These are phyloP conservation scores for Venturia aucupariae DNA, from an alignment of 2,329 filamentous ascomycete species.

Conservation along the genomic window DNA sequence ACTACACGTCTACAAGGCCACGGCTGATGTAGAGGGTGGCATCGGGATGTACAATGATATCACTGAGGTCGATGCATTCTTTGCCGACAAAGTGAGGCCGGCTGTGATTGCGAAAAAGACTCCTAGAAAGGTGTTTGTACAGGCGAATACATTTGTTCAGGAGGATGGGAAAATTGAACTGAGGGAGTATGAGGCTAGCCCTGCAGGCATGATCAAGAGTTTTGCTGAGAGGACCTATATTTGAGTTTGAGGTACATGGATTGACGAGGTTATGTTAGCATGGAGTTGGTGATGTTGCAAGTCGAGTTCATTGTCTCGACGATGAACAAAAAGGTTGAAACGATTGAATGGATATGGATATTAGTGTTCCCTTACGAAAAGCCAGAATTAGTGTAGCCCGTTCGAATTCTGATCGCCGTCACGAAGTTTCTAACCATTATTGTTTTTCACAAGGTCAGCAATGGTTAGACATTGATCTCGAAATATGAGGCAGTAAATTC, in stretches of 20 bases:
- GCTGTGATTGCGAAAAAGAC: slow-evolving; percentile 69
- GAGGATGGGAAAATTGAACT: slow-evolving; percentile 54
- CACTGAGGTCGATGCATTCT: slow-evolving; percentile 78
- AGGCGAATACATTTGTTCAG: slow-evolving; percentile 76
- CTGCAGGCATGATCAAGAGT: slow-evolving; percentile 75
- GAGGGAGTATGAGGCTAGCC: slow-evolving; percentile 76
- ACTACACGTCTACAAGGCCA: slow-evolving; percentile 85
- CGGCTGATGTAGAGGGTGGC: slow-evolving; percentile 72
- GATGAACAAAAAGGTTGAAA: not conserved
- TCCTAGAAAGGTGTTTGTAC: slow-evolving; percentile 85
- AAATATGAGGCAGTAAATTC: no score
- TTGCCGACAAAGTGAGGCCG: slow-evolving; percentile 68
- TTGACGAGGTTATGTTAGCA: not conserved
- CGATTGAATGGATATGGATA: not conserved
- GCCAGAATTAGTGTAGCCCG: not conserved
- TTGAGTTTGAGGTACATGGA: not conserved
- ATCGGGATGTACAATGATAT: slow-evolving; percentile 73
- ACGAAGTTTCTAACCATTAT: no score
- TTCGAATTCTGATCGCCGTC: no score
- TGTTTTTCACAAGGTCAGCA: no score
- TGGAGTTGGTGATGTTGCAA: slow-evolving; percentile 8
- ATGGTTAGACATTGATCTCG: no score
- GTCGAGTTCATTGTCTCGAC: no score
- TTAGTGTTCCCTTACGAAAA: not conserved
- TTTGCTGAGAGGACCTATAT: slow-evolving; percentile 29